Base-by-base conservation (phyloP, 768 basidiomycete genomes). In the Lactarius sp. region DNA sequence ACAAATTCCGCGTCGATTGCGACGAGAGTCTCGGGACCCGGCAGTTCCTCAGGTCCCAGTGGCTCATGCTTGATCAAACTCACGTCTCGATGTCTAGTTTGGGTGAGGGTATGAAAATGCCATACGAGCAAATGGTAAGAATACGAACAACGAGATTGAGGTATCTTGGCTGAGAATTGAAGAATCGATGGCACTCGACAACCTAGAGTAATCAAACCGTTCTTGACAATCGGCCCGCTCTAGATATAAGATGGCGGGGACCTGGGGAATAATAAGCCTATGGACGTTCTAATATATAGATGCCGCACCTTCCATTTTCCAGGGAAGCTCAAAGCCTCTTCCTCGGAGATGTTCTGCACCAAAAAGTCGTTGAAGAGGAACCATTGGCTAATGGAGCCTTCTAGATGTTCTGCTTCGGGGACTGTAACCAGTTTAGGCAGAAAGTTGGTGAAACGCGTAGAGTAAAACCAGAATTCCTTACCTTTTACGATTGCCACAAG, bases 1-100 rank as follows among this genome's bases (percentile, higher is more conserved):
- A 99, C 96, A 71, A 99, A 99, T 71, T 99, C 96, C 1, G 96
- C 95, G 70, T 99, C 97, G 66, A 99, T 98, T 3, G 96, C 87
- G 42, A 99, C 87, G 47, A 96, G 76, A 6, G 89, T 95, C 13
- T 94, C 97, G 6, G 88, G 86, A 60, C 76, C 82, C 0, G 96
- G 95, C 8, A 97, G 74, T 73, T 99, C 97, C 16, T 86, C 83
- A 20, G 77, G 76, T 14, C 77, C 75, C 34, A 98, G 77, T 36
- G 82, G 80, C 68, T 90, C 84, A 68, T 98, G 97, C 71, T 88
- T 91, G 70, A 95, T 85, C 64, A 83, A 73, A 47, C 69, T 79
- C 14, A 77, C 78, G 69, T 95, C 88, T 7, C 94, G 88, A 70
- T 92, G 87, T 65, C 94, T 94, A 51, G 7, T 14, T 59, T 52